Percentiles rank a stretch among this genome's conserved stretches.
These are phyloP conservation scores for Peronospora farinosa DNA, from an alignment of 352 stramenopile genomes.

Conservation along the genomic window DNA sequence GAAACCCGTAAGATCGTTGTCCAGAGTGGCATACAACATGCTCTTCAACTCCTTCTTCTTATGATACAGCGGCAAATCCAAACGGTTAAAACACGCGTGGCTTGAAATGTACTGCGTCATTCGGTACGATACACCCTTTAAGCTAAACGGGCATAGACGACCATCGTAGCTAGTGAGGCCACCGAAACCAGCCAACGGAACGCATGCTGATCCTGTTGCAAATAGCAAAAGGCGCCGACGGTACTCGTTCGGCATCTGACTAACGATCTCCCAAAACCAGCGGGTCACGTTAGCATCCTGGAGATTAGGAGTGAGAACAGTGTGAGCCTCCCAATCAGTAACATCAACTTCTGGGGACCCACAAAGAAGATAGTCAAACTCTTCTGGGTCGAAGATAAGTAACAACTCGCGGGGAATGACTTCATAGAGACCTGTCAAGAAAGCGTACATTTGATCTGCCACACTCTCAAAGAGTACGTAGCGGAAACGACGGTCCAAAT, in stretches of 20 bases:
- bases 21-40: slow-evolving; percentile 54
- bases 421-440: slow-evolving; percentile 93
- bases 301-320: slow-evolving; percentile 47
- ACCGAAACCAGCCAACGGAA: slow-evolving; percentile 66
- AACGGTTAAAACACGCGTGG: slow-evolving; percentile 79
- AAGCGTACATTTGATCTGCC: slow-evolving; percentile 45
- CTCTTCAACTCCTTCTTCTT: slow-evolving; percentile 78
- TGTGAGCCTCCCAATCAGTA: slow-evolving; percentile 92
- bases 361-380: slow-evolving; percentile 95
- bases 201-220: slow-evolving; percentile 69
- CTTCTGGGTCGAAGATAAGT: slow-evolving; percentile 95
- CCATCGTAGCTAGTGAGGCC: slow-evolving; percentile 79
- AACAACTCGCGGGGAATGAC: slow-evolving; percentile 92
- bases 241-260: slow-evolving; percentile 78
- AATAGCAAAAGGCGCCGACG: slow-evolving; percentile 71
- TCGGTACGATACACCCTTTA: slow-evolving; percentile 46
- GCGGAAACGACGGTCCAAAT: slow-evolving; percentile 82
- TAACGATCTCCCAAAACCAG: slow-evolving; percentile 97
- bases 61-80: slow-evolving; percentile 93
- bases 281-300: slow-evolving; percentile 26
- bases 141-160: slow-evolving; percentile 63
- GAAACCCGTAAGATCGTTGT: slow-evolving; percentile 66
- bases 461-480: slow-evolving; percentile 57
- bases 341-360: slow-evolving; percentile 95
- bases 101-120: slow-evolving; percentile 60